phyloP scores from a whole-genome alignment of 768 basidiomycete species.

The Amanita thiersii region DNA sequence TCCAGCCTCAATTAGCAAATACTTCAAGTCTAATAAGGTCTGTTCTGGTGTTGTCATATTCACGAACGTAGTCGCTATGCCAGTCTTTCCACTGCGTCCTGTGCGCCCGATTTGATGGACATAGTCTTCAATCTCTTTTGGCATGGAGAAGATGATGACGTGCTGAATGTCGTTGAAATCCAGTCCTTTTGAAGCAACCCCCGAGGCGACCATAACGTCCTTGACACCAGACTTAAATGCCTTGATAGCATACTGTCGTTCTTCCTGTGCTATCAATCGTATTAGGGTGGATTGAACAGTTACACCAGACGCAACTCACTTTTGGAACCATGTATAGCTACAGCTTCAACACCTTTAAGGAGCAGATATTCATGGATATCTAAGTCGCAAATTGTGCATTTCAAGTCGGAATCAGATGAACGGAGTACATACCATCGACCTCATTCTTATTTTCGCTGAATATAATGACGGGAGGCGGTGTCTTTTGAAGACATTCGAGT shows the following conservation, averaged over 20 bases:
- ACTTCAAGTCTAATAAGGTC: conserved; percentile 94
- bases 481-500: conserved; percentile 96
- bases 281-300: not conserved
- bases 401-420: conserved; percentile 1
- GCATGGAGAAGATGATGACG: conserved; percentile 99
- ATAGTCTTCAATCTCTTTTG: conserved; percentile 99
- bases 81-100: conserved; percentile 95
- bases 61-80: conserved; percentile 97
- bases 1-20: conserved; percentile 92
- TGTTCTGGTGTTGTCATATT: conserved; percentile 98
- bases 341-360: conserved; percentile 95
- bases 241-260: conserved; percentile 97
- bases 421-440: conserved; percentile 73
- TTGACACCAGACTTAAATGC: conserved; percentile 97
- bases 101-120: conserved; percentile 99
- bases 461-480: conserved; percentile 94
- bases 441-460: conserved; percentile 99
- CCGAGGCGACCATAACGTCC: conserved; percentile 99
- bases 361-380: conserved; percentile 98
- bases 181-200: conserved; percentile 95
- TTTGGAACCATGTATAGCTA: conserved; percentile 97
- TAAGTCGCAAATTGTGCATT: conserved; percentile 20
- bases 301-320: conserved; percentile 38
- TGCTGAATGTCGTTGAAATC: conserved; percentile 99
- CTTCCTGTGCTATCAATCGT: conserved; percentile 74